Conservation (phyloP, 148 eudicot species). For the Rhododendron ovatum region DNA sequence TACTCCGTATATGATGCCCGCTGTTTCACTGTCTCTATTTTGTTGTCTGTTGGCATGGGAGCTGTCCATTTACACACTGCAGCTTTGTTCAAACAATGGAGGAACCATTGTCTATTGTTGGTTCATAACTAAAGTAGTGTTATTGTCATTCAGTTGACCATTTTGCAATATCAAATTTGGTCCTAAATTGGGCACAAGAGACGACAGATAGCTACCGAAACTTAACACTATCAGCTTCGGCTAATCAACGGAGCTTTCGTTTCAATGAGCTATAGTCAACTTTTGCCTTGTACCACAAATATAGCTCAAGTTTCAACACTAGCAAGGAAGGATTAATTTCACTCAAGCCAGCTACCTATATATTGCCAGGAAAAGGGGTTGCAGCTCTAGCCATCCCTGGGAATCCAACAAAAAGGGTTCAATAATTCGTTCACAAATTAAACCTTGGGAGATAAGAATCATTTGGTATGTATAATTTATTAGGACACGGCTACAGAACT, state of each 20-base stretch:
- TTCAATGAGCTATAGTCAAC: no score
- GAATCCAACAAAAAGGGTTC: no score
- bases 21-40: background rate
- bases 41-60: background rate
- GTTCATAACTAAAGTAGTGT: no score
- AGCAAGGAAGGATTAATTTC: background rate
- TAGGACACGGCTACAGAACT: background rate
- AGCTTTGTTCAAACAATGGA: background rate
- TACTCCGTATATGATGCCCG: background rate
- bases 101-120: background rate
- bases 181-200: background rate
- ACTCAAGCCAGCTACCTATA: background rate
- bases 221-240: background rate
- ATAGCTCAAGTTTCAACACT: background rate
- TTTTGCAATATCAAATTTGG: background rate
- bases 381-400: no score
- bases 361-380: no score
- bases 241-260: no score
- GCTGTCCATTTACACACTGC: background rate
- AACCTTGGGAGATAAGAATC: no score
- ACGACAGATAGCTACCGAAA: background rate
- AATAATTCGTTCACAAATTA: no score
- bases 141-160: background rate
- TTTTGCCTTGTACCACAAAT: no score
- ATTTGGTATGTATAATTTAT: no score